phyloP scores from a whole-genome alignment of 768 basidiomycete genomes.

The Sarcodon aspratus region DNA sequence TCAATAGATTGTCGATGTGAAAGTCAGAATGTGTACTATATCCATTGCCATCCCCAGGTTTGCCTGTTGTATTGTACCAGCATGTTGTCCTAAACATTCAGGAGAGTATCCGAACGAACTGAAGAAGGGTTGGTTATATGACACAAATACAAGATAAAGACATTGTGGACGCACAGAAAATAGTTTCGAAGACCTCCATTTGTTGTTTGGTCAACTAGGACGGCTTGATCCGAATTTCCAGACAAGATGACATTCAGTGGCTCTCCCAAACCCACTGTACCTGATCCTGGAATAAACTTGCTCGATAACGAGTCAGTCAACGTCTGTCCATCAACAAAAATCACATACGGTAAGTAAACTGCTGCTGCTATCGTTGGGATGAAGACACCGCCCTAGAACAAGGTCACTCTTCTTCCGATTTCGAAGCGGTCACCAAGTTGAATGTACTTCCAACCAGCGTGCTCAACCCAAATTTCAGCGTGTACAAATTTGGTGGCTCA shows the following conservation, averaged over 20 bases:
- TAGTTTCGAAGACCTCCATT: conserved; percentile 78
- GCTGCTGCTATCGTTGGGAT: conserved; percentile 46
- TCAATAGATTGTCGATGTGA: not conserved
- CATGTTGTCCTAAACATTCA: conserved; percentile 80
- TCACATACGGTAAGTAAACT: conserved; percentile 58
- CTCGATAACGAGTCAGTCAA: no score
- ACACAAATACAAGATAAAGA: not conserved
- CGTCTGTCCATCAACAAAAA: conserved; percentile 4
- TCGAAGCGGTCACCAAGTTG: conserved; percentile 78
- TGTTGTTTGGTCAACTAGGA: conserved; percentile 45
- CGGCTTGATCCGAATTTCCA: conserved; percentile 56
- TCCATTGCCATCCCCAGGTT: conserved; percentile 81
- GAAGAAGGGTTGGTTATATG: not conserved
- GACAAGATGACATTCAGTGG: conserved; percentile 79
- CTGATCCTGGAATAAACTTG: conserved; percentile 47
- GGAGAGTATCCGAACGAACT: conserved; percentile 64
- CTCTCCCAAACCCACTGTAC: conserved; percentile 69
- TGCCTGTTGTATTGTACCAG: conserved; percentile 55
- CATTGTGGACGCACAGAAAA: conserved; percentile 45
- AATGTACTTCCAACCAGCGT: conserved; percentile 77
- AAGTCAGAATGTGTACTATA: conserved; percentile 31
- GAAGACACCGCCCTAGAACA: conserved; percentile 58
- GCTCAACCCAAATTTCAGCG: conserved; percentile 81
- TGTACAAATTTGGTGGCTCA: conserved; percentile 73
- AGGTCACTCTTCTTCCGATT: conserved; percentile 57